Evolutionary conservation across 2,329 filamentous ascomycete genomes (phyloP), one percentile per base, ranked within the genome.

Genomic region (Stemphylium lycopersici): DNA sequence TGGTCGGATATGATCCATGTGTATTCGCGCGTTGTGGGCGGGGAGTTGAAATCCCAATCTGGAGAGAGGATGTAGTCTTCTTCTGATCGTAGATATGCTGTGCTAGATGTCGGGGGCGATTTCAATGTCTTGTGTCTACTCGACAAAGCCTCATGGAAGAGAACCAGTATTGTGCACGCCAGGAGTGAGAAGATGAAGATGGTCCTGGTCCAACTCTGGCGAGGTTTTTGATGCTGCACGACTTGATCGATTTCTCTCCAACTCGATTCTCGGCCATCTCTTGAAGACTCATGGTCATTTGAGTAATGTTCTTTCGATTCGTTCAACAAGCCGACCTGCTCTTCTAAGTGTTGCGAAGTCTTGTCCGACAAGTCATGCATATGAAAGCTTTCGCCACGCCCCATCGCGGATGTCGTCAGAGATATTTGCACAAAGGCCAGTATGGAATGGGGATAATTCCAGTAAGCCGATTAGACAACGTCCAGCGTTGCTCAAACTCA

Each of bases 1-100:
- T 82, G 81, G 55, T 88, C 84, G 8, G 75, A 69, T 26, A 90
- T 81, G 0, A 77, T 82, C 86, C 86, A 90, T 56, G 81, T 74
- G 63, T 86, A 87, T 58, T 84, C 80, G 61, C 87, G 80, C 2
- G 78, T 79, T 13, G 78, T 79, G 0, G 81, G 79, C 3, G 77
- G 61, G 0, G 82, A 80, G 15, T 76, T 40, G 56, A 80, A 79
- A 54, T 87, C 73, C 87, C 87, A 90, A 2, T 74, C 60, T 0
- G 79, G 67, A 45, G 83, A 77, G 13, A 90, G 77, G 3, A 86
- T 70, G 55, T 90, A 78, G 44, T 69, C 67, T 45, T 66, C 58
- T 56, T 70, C 63, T 5, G 61, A 55, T 18, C 66, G 62, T 1
- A 68, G 53, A 37, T 40, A 52, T n/a, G 64, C 61, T 6, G 33